Base-by-base conservation (phyloP, 2,329 filamentous ascomycete genomes). In the Xylaria sp. region DNA sequence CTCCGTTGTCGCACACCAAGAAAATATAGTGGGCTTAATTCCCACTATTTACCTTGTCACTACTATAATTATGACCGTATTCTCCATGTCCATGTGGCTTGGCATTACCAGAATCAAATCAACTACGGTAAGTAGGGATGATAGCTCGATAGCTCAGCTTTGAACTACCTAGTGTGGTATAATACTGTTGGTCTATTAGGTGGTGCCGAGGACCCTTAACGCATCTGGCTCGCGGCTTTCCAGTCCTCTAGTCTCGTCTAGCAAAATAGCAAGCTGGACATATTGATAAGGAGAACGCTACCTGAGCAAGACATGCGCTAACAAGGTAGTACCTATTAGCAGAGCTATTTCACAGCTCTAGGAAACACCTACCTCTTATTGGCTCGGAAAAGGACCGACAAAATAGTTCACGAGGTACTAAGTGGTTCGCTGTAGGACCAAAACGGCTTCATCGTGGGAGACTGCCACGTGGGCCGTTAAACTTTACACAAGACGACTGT, bases 11-110 rank as follows among this genome's bases (percentile, higher is more conserved):
- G 42, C n/a, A 33, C 49, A 33, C 49, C 15, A 13, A 10, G 39
- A 27, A 33, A n/a, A 53, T 36, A 53, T 22, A 53, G 49, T 22
- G 49, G 49, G 17, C 49, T 45, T 36, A 31, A 53, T 7, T 36
- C 31, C 49, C 49, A 36, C 49, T 53, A 33, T 17, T 31, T 50
- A 7, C 17, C n/a, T 10, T 22, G n/a, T 2, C 38, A n/a, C 29
- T 31, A 29, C 25, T 27, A 25, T 22, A 3, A 11, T 25, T 5
- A 42, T 15, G 38, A 42, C 38, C 20, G 20, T 25, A 20, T 13
- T 10, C 9, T 2, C 39, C 17, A 45, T 27, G 13, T 5, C 22
- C 45, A 31, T 38, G 51, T 39, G 20, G 51, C 50, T 51, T 51
- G 49, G 50, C 31, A 38, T 11, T 11, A 54, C 31, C 3, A 38